A percentile compares a stretch with the other conserved stretches of the same genome.
Evolutionary conservation across 805 yeast genomes (phyloP).

Genomic region (Lachancea cidri): DNA sequence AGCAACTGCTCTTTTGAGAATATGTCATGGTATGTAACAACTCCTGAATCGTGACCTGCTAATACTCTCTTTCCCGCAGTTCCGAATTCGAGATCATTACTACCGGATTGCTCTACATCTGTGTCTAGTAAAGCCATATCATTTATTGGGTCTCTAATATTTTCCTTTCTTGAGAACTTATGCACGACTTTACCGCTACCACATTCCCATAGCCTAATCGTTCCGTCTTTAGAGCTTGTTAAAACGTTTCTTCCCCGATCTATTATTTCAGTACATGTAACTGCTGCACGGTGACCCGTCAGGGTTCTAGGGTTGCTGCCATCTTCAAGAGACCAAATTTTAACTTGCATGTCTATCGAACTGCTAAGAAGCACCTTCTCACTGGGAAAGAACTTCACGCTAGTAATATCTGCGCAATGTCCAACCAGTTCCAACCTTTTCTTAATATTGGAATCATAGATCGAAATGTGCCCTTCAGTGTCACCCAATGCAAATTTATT

Average conservation of each 20-base stretch:
- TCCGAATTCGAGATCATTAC: slow-evolving; percentile 43
- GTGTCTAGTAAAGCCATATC: slow-evolving; percentile 14
- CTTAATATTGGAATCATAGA: slow-evolving; percentile 16
- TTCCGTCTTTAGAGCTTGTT: slow-evolving; percentile 51
- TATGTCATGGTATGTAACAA: slow-evolving; percentile 39
- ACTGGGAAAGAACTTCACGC: slow-evolving; percentile 54
- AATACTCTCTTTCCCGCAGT: slow-evolving; percentile 40
- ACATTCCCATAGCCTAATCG: slow-evolving; percentile 64
- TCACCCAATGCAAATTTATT: slow-evolving; percentile 31
- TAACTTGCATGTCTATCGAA: slow-evolving; percentile 54
- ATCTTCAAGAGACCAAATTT: slow-evolving; percentile 52
- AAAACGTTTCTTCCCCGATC: slow-evolving; percentile 66
- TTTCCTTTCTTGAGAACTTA: slow-evolving; percentile 35
- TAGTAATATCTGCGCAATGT: slow-evolving; percentile 46
- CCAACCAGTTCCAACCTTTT: slow-evolving; percentile 34
- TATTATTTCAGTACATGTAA: slow-evolving; percentile 47
- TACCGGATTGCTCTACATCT: slow-evolving; percentile 1
- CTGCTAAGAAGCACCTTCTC: slow-evolving; percentile 54
- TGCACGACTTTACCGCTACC: slow-evolving; percentile 46
- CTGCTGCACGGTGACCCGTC: slow-evolving; percentile 42
- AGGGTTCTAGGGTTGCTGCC: slow-evolving; percentile 49
- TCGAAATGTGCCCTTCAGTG: slow-evolving; percentile 30
- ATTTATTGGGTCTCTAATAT: slow-evolving; percentile 35
- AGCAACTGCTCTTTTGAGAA: slow-evolving; percentile 19
- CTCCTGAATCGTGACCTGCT: slow-evolving; percentile 41